These are phyloP conservation scores for Botrytis fragariae DNA, from an alignment of 2,329 filamentous ascomycete species.

Conservation along the genomic window DNA sequence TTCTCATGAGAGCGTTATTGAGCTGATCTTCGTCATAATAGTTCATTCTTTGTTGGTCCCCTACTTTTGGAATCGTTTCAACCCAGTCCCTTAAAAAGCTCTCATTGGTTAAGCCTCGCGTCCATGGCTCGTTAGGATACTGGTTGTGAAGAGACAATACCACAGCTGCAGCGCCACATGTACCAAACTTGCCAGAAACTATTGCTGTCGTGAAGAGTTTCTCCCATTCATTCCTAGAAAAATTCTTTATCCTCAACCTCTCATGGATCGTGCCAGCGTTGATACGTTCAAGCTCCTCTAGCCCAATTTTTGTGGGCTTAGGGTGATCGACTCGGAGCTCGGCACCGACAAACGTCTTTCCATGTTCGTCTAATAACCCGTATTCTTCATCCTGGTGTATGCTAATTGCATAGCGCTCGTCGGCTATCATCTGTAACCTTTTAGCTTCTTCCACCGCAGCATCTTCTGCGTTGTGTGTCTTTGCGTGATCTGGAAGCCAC, in stretches of 20 bases:
- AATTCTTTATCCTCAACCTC: neutral
- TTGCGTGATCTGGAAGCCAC: neutral
- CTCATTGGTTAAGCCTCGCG: neutral
- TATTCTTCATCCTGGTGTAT: neutral
- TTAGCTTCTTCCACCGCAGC: too few relatives aligned
- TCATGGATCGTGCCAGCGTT: neutral
- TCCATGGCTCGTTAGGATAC: constrained; percentile 11
- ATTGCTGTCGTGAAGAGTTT: neutral
- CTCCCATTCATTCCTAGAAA: neutral
- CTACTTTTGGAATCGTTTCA: neutral
- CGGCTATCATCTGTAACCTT: neutral
- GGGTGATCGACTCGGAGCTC: neutral
- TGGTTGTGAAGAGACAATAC: neutral
- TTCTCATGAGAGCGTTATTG: constrained; percentile 1
- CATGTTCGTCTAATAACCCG: neutral
- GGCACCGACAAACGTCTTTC: rapidly evolving
- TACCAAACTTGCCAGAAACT: neutral
- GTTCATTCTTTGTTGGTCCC: neutral
- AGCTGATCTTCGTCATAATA: constrained; percentile 8
- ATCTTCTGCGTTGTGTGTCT: neutral
- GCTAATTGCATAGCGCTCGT: neutral
- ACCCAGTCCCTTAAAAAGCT: neutral
- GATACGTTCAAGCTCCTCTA: neutral
- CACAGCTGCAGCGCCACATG: constrained; percentile 4
- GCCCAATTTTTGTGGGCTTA: neutral